Percentiles rank a stretch among this genome's conserved stretches.
phyloP scores from a whole-genome alignment of 768 basidiomycete genomes.

The Boletus reticulatus region DNA sequence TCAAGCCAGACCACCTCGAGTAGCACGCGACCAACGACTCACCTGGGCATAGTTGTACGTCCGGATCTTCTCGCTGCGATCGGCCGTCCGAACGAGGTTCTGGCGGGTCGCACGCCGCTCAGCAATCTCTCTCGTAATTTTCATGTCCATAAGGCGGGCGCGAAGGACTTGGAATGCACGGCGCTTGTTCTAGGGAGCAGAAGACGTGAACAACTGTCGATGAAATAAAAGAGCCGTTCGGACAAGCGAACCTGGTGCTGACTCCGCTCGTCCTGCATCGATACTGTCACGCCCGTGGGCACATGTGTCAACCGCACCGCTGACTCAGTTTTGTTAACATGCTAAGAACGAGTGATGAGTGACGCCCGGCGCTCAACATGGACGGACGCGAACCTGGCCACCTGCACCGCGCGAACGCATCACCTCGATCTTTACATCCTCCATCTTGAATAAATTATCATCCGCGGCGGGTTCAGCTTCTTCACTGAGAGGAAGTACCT shows the following conservation, averaged over 20 bases:
- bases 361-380: not conserved
- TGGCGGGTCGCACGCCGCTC: conserved; percentile 67
- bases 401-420: conserved; percentile 98
- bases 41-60: conserved; percentile 95
- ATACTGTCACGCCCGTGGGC: conserved; percentile 91
- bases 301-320: conserved; percentile 92
- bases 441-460: conserved; percentile 75
- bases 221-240: not conserved
- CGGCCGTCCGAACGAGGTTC: conserved; percentile 75
- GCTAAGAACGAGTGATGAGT: conserved; percentile 44
- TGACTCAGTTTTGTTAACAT: conserved; percentile 98
- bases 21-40: not conserved
- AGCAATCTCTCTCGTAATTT: conserved; percentile 66
- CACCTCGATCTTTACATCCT: conserved; percentile 88
- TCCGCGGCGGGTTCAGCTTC: conserved; percentile 51
- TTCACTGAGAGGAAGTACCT: conserved; percentile 83
- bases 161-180: conserved; percentile 89
- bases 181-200: conserved; percentile 68
- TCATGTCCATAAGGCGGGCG: conserved; percentile 81
- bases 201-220: not conserved
- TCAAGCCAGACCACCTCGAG: not conserved
- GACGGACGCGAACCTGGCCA: conserved; percentile 64
- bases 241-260: conserved; percentile 74
- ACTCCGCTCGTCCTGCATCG: conserved; percentile 97
- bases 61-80: conserved; percentile 91